These are phyloP conservation scores for Ustilago tritici DNA, from an alignment of 1,284 basidiomycete species.

Conservation along the genomic window DNA sequence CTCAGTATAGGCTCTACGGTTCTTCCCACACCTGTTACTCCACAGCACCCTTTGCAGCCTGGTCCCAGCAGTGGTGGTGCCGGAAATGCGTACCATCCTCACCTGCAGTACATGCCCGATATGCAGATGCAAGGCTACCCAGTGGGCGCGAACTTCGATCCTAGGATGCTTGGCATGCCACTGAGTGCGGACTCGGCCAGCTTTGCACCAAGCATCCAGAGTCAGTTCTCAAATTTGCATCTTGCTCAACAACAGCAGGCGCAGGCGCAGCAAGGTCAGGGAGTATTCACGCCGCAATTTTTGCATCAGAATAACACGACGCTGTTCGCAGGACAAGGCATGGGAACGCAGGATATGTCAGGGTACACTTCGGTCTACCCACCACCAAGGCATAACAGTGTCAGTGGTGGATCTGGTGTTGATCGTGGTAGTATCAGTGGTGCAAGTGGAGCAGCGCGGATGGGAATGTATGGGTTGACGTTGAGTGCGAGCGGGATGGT, in stretches of 20 bases:
- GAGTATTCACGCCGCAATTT: slow-evolving; percentile 41
- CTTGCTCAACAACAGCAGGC: slow-evolving; percentile 31
- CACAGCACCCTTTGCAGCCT: slow-evolving; percentile 47
- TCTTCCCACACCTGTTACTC: slow-evolving; percentile 48
- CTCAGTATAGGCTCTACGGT: slow-evolving; percentile 44
- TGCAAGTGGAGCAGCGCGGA: slow-evolving; percentile 2
- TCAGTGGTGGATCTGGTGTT: not conserved
- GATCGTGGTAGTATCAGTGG: not conserved
- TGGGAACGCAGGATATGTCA: slow-evolving; percentile 27
- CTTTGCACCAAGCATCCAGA: slow-evolving; percentile 45
- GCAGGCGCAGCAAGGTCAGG: slow-evolving; percentile 11
- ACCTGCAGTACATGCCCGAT: slow-evolving; percentile 14
- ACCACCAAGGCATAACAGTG: slow-evolving; percentile 34
- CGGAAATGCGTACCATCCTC: slow-evolving; percentile 6
- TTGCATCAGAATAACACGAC: slow-evolving; percentile 42
- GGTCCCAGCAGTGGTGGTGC: slow-evolving; percentile 21
- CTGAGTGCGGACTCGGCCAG: slow-evolving; percentile 39
- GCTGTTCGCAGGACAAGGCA: slow-evolving; percentile 25
- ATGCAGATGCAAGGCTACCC: slow-evolving; percentile 24
- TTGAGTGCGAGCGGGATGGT: slow-evolving; percentile 28
- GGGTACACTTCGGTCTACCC: slow-evolving; percentile 53
- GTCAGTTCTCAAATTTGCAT: slow-evolving; percentile 44
- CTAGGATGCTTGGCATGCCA: slow-evolving; percentile 36
- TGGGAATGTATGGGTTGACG: slow-evolving; percentile 15
- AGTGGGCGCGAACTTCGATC: slow-evolving; percentile 23